Evolutionary conservation across 2,329 filamentous ascomycete species (phyloP).

Genomic region (Talaromyces albobiverticillius): DNA sequence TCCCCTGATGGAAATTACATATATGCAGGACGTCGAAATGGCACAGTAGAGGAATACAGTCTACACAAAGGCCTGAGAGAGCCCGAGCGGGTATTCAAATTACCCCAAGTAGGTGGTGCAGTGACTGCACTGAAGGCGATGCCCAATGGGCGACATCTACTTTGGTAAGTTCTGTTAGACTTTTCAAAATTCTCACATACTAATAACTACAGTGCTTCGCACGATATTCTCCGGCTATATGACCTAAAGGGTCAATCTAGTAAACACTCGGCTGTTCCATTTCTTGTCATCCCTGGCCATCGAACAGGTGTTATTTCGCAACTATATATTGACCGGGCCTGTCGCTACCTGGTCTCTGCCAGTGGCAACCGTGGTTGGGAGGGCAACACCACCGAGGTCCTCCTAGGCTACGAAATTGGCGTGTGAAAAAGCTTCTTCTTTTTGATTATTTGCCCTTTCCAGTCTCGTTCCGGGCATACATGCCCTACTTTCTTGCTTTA

Average conservation of each 20-base stretch:
- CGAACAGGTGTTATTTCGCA: constrained; percentile 83
- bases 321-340: constrained; percentile 82
- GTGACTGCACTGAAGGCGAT: constrained; percentile 87
- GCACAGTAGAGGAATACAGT: constrained; percentile 91
- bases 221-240: constrained; percentile 91
- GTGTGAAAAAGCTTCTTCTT: constrained; percentile 25
- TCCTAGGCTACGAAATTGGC: constrained; percentile 90
- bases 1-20: constrained; percentile 92
- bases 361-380: constrained; percentile 96
- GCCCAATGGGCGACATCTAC: constrained; percentile 86
- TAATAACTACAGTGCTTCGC: constrained; percentile 63
- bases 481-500: not conserved
- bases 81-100: constrained; percentile 76
- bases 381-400: constrained; percentile 79
- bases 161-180: constrained; percentile 79
- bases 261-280: constrained; percentile 80
- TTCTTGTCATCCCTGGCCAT: constrained; percentile 92
- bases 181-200: no score
- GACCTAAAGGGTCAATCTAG: constrained; percentile 69
- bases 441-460: constrained; percentile 21
- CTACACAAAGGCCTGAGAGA: constrained; percentile 75
- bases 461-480: constrained; percentile 13
- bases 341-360: constrained; percentile 85
- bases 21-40: constrained; percentile 85
- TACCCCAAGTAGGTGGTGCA: constrained; percentile 83